These are phyloP conservation scores for Chalaropsis thielavioides DNA, from an alignment of 2,329 filamentous ascomycete species.

Conservation along the genomic window DNA sequence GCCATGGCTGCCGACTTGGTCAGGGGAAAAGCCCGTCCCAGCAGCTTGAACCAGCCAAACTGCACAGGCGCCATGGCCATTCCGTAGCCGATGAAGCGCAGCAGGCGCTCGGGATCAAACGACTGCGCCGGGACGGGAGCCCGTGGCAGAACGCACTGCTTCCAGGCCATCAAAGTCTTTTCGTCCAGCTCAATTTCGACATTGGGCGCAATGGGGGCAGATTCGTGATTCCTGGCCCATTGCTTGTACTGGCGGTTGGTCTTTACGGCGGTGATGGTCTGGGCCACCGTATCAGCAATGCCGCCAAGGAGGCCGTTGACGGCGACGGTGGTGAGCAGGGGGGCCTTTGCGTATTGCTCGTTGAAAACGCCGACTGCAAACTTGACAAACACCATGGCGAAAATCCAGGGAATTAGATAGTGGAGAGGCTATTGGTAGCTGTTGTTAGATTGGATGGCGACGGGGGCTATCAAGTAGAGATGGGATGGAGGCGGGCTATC, in stretches of 20 bases:
- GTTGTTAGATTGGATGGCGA: background rate
- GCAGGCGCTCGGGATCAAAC: slow-evolving; percentile 91
- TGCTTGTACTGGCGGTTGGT: slow-evolving; percentile 36
- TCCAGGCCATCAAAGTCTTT: slow-evolving; percentile 53
- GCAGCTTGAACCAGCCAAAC: slow-evolving; percentile 88
- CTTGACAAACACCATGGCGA: slow-evolving; percentile 12
- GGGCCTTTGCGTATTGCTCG: slow-evolving; percentile 7
- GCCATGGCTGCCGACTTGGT: slow-evolving; percentile 58
- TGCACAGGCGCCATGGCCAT: slow-evolving; percentile 93
- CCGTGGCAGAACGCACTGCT: slow-evolving; percentile 51
- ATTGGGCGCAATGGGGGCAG: background rate
- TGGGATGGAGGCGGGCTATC: background rate
- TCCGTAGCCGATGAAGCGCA: slow-evolving; percentile 92
- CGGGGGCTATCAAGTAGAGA: background rate
- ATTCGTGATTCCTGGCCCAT: slow-evolving; percentile 57
- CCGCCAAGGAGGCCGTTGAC: slow-evolving; percentile 93
- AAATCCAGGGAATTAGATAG: slow-evolving; percentile 10
- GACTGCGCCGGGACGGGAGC: slow-evolving; percentile 27
- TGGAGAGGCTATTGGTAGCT: slow-evolving; percentile 9
- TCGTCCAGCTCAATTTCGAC: slow-evolving; percentile 52
- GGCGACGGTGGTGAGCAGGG: slow-evolving; percentile 96
- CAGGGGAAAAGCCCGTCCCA: slow-evolving; percentile 70
- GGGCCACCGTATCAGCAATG: slow-evolving; percentile 90
- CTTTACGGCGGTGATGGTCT: slow-evolving; percentile 75
- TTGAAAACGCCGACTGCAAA: slow-evolving; percentile 6